Conservation (phyloP, 2,329 filamentous ascomycete species). For the Penicillium oxalicum region DNA sequence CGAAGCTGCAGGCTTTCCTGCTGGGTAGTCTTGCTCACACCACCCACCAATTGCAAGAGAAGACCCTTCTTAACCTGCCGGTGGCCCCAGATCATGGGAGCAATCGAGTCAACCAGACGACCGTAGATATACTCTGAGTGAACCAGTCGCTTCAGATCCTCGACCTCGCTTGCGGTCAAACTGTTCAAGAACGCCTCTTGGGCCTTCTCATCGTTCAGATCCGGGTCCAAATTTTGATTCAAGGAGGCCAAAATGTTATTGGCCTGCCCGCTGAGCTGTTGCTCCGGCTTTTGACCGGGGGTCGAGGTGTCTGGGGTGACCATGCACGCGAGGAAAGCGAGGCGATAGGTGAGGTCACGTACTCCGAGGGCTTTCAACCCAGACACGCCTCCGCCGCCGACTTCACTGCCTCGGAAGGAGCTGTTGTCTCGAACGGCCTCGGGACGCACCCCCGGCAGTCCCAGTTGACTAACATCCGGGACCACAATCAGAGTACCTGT, state of each 20-base stretch:
- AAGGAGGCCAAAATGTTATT: constrained; percentile 80
- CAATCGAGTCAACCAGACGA: constrained; percentile 84
- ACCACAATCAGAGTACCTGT: constrained; percentile 94
- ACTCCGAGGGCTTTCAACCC: constrained; percentile 91
- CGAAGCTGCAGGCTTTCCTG: constrained; percentile 86
- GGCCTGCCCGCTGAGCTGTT: constrained; percentile 65
- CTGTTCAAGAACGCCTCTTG: constrained; percentile 83
- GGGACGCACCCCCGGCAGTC: constrained; percentile 76
- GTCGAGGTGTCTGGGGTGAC: constrained; percentile 81
- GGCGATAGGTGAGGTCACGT: constrained; percentile 85
- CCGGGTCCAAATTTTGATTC: constrained; percentile 63
- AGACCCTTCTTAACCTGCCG: constrained; percentile 97
- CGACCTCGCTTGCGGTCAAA: constrained; percentile 78
- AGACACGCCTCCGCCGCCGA: constrained; percentile 74
- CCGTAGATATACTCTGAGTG: constrained; percentile 94
- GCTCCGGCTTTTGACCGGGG: constrained; percentile 65
- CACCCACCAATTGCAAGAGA: constrained; percentile 89
- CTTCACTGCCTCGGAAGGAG: constrained; percentile 69
- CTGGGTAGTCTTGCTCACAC: constrained; percentile 82
- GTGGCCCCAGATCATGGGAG: constrained; percentile 95
- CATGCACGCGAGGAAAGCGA: constrained; percentile 98
- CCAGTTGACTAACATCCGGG: constrained; percentile 90
- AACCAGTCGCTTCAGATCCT: constrained; percentile 87
- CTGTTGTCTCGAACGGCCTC: constrained; percentile 79
- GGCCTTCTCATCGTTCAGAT: constrained; percentile 74